Evolutionary conservation across 768 basidiomycete genomes (phyloP), one percentile per base, ranked within the genome.

Genomic region (Russula sp.): DNA sequence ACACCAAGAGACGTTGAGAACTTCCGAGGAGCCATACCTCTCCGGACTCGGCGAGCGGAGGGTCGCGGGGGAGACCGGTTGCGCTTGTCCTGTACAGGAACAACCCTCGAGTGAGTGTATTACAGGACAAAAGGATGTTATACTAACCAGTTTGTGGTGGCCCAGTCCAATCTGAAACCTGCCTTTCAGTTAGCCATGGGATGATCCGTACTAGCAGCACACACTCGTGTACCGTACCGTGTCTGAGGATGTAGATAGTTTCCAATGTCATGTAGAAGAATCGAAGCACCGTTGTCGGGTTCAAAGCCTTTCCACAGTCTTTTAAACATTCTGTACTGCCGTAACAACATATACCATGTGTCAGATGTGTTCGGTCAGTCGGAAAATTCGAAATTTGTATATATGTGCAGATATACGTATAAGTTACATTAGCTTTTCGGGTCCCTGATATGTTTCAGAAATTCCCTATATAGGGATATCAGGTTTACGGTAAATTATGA

Each of bases 131-230:
- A 27, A 27, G 22, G 20, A 48, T 14, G 18, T 5, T 34, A 61
- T 48, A 63, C 82, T 70, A 59, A 88, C 90, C 91, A 91, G 52
- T 76, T 77, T 9, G 76, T 75, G 39, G 79, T 83, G 37, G 86
- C 72, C 89, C 89, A 92, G 74, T 88, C 91, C 63, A 86, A 68
- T 69, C 89, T 79, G 68, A 85, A 91, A 47, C 91, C 90, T 91
- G 72, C 13, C 18, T 18, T 35, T 62, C 52, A 61, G 53, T 62
- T 61, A 62, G 59, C 68, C 32, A 5, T 22, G 52, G 32, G 8
- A 13, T 14, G 35, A 39, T 37, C 32, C 6, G 20, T 9, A 27
- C 27, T 3, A 27, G 1, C 2, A 58, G 37, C 27, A 39, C 37
- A 50, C 42, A 3, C 39, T 34, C 32, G 53, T 11, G 50, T 44